Percentiles rank a stretch among this genome's conserved stretches.
Evolutionary conservation across 768 basidiomycete species (phyloP).

Genomic region (Paxillus ammoniavirescens): DNA sequence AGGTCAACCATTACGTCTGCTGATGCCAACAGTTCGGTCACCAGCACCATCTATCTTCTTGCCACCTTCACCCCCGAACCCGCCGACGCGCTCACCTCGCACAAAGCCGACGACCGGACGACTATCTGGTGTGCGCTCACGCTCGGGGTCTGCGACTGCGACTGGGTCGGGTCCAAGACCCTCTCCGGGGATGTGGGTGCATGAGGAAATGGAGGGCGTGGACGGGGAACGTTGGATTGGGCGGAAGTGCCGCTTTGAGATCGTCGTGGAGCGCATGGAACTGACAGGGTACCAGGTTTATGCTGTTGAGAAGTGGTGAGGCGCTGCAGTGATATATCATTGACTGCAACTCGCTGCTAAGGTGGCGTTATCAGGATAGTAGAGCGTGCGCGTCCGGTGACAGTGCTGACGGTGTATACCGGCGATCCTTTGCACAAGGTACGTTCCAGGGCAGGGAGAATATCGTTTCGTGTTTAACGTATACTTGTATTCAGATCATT

Average conservation of each 20-base stretch:
- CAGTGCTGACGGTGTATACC: constrained; percentile 72
- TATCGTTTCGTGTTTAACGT: constrained; percentile 12
- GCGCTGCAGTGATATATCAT: constrained; percentile 3
- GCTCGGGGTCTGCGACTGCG: constrained; percentile 30
- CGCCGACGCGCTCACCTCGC: constrained; percentile 23
- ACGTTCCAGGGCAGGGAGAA: constrained; percentile 9
- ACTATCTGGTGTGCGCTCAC: constrained; percentile 31
- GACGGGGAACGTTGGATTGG: constrained; percentile 45
- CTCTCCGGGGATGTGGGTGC: constrained; percentile 2
- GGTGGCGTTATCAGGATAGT: constrained; percentile 50
- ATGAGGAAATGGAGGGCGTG: constrained; percentile 10
- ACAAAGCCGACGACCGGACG: constrained; percentile 22
- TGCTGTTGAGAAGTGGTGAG: constrained; percentile 81
- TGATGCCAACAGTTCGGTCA: constrained; percentile 35
- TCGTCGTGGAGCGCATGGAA: constrained; percentile 47
- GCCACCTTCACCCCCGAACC: constrained; percentile 10
- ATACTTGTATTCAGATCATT: constrained; percentile 44
- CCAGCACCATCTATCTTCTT: constrained; percentile 7
- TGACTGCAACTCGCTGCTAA: background rate
- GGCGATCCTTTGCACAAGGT: constrained; percentile 71
- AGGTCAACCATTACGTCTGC: constrained; percentile 16
- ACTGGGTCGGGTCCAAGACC: constrained; percentile 11
- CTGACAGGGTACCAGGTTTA: constrained; percentile 72
- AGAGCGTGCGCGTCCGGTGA: constrained; percentile 57
- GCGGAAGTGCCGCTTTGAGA: constrained; percentile 45